A percentile compares a stretch with the other conserved stretches of the same genome.
Evolutionary conservation across 2,329 filamentous ascomycete species (phyloP).

Genomic region (Aspergillus nomiae): DNA sequence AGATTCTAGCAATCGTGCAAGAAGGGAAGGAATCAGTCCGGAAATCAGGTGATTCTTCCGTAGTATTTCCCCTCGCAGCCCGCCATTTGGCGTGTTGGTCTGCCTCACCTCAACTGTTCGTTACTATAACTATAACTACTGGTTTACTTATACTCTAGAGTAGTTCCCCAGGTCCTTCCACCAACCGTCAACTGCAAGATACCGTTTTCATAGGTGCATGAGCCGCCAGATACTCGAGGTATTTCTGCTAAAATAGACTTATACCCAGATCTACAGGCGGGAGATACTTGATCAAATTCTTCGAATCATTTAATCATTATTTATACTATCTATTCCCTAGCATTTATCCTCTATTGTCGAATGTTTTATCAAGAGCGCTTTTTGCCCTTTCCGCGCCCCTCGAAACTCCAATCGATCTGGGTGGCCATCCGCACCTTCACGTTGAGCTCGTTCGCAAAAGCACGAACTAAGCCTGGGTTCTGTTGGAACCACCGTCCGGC

Average conservation of each 20-base stretch:
- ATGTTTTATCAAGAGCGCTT: neutral
- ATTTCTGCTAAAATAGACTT: neutral
- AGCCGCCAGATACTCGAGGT: neutral
- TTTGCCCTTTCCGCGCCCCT: neutral
- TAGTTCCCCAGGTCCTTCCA: too few species aligned
- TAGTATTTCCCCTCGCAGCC: too few species aligned
- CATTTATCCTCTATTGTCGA: neutral
- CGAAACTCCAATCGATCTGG: slow-evolving; percentile 20
- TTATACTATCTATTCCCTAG: neutral
- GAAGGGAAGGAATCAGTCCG: too few species aligned
- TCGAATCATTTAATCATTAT: neutral
- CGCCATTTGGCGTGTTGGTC: too few species aligned
- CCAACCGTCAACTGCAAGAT: neutral
- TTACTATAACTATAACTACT: too few species aligned
- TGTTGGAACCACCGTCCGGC: slow-evolving; percentile 60
- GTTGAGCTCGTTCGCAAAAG: slow-evolving; percentile 58
- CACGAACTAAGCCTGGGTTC: slow-evolving; percentile 60
- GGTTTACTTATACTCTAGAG: too few species aligned
- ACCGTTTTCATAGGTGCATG: neutral
- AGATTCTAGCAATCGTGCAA: too few species aligned
- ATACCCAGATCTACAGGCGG: neutral
- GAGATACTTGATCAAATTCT: neutral
- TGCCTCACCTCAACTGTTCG: too few species aligned
- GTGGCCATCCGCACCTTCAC: slow-evolving; percentile 50
- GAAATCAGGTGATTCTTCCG: too few species aligned